Evolutionary conservation across 1,139 yeast species (phyloP).

Genomic region (Candida sojae): DNA sequence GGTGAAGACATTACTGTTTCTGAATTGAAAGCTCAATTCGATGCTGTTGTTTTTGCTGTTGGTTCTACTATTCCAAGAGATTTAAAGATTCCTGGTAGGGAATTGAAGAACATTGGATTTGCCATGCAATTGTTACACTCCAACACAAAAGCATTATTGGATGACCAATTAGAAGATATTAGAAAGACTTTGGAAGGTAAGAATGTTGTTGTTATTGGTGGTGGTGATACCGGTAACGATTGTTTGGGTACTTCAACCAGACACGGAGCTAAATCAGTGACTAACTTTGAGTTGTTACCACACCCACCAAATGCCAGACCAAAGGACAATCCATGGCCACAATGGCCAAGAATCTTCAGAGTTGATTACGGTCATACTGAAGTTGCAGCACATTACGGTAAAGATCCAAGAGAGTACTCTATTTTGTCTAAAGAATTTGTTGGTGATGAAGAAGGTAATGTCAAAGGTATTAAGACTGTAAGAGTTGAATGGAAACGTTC

Average conservation of each 20-base stretch:
- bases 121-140: slow-evolving; percentile 92
- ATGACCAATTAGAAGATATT: slow-evolving; percentile 76
- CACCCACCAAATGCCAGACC: slow-evolving; percentile 86
- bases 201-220: slow-evolving; percentile 95
- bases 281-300: slow-evolving; percentile 92
- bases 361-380: slow-evolving; percentile 98
- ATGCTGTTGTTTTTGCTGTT: slow-evolving; percentile 90
- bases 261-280: slow-evolving; percentile 95
- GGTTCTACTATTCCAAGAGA: slow-evolving; percentile 98
- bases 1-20: slow-evolving; percentile 80
- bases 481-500: slow-evolving; percentile 98
- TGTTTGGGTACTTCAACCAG: slow-evolving; percentile 97
- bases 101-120: slow-evolving; percentile 82
- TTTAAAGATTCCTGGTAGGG: slow-evolving; percentile 91
- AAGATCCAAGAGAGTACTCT: slow-evolving; percentile 96
- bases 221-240: slow-evolving; percentile 99
- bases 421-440: slow-evolving; percentile 93
- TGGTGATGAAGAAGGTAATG: slow-evolving; percentile 93
- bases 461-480: slow-evolving; percentile 89
- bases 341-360: slow-evolving; percentile 98
- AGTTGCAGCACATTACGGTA: slow-evolving; percentile 91
- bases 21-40: slow-evolving; percentile 62
- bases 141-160: slow-evolving; percentile 88
- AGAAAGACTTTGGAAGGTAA: slow-evolving; percentile 76
- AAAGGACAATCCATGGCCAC: slow-evolving; percentile 99